Base-by-base conservation (phyloP, 495 filamentous ascomycete species). In the Letharia lupina region DNA sequence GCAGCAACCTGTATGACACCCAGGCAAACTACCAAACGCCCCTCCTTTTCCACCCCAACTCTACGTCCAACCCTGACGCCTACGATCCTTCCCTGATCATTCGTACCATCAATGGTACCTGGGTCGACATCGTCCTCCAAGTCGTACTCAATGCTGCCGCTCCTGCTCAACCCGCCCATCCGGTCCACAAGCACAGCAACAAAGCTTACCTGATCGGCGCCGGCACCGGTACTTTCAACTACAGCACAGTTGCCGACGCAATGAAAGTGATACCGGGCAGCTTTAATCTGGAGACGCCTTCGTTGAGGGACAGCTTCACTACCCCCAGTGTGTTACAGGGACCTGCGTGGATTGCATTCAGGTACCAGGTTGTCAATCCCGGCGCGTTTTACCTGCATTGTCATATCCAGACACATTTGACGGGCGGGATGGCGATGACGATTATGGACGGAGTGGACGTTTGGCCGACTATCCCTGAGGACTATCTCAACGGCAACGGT, bases 121-220 rank as follows among this genome's bases (percentile, higher is more conserved):
- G 68, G 68, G 67, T 70, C 15, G 68, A 70, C 42, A 42, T 70
- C 11, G n/a, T 70, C 56, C 44, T 70, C 37, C 68, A 70, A 18
- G 64, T 67, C 28, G 50, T 64, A 0, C 20, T 52, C 58, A 52
- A 41, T 18, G 39, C 33, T 13, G 40, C 62, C 11, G 48, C 66
- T 8, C 61, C 66, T 45, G 68, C 47, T 15, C 61, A 82, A 67
- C 75, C 77, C 0, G 61, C 66, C 0, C 85, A 88, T 64, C 80
- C 82, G 0, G 82, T 88, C 61, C 85, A 88, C 74, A 87, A 87
- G 70, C 85, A 88, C 72, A 81, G 79, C 31, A 87, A 82, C 71
- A 86, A 85, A 65, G 80, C 77, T 64, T 86, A 79, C 67, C 72
- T 81, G 39, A 81, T 87, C 63, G 85, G 85, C 1, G 65, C 72